These are phyloP conservation scores for Rhizopogon vinicolor DNA, from an alignment of 768 basidiomycete species.

Conservation along the genomic window DNA sequence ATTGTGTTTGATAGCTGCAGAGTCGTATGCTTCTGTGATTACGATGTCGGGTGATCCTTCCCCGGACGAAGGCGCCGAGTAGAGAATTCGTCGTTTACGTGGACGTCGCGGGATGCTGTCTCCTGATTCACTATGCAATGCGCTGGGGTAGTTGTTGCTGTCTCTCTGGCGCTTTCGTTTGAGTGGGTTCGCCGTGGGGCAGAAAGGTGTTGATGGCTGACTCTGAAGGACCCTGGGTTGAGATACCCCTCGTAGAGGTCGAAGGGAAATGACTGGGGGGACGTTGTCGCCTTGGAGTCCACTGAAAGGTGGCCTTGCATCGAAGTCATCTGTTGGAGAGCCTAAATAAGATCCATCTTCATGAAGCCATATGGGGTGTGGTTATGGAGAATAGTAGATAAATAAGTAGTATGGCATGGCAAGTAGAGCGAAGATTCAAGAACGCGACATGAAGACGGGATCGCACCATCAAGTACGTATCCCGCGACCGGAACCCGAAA, in stretches of 20 bases:
- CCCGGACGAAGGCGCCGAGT: constrained; percentile 13
- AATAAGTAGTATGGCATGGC: not conserved
- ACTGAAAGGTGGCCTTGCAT: not conserved
- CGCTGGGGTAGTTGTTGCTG: constrained; percentile 23
- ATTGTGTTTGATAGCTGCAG: too few relatives aligned
- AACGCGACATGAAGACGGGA: not conserved
- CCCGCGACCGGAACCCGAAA: constrained; percentile 22
- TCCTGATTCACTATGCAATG: constrained; percentile 13
- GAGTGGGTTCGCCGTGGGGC: constrained; percentile 15
- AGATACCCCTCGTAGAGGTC: not conserved
- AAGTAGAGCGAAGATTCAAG: not conserved
- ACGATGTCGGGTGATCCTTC: not conserved
- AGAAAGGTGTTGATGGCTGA: too few relatives aligned
- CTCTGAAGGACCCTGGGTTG: not conserved
- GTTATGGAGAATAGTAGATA: not conserved
- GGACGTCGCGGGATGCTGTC: constrained; percentile 26
- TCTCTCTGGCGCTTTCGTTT: constrained; percentile 26
- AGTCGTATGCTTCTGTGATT: not conserved
- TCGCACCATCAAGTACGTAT: constrained; percentile 28
- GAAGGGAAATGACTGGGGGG: too few relatives aligned
- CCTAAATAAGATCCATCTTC: not conserved
- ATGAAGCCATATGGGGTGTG: not conserved
- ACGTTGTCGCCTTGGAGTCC: not conserved
- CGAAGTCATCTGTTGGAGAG: not conserved
- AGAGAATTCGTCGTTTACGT: constrained; percentile 22